phyloP scores from a whole-genome alignment of 495 filamentous ascomycete species.

The Staphylotrichum longicolle region DNA sequence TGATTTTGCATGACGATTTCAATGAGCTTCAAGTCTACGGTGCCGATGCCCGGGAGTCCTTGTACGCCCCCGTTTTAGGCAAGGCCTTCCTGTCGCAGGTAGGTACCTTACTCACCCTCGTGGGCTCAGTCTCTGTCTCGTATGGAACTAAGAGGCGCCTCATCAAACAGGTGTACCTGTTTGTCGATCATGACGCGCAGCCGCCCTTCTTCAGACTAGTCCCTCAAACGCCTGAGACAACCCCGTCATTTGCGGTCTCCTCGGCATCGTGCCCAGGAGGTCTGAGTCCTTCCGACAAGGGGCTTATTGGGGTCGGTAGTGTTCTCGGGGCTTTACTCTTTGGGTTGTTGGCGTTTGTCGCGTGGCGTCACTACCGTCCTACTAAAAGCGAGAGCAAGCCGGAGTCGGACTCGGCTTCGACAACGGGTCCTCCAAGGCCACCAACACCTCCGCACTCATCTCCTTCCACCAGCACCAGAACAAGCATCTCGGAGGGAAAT shows the following conservation, averaged over 20 bases:
- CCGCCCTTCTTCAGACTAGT: slow-evolving; percentile 14
- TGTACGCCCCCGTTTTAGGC: slow-evolving; percentile 19
- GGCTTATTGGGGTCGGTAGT: slow-evolving; percentile 16
- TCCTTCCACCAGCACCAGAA: too few relatives aligned
- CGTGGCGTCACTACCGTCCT: too few relatives aligned
- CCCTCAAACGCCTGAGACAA: background rate
- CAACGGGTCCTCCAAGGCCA: too few relatives aligned
- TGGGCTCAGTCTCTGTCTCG: background rate
- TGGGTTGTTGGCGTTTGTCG: background rate
- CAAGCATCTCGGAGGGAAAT: too few relatives aligned
- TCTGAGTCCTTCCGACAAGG: slow-evolving; percentile 14
- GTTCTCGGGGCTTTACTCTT: slow-evolving; percentile 16
- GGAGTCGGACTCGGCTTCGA: too few relatives aligned
- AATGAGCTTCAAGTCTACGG: too few relatives aligned
- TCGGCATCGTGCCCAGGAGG: slow-evolving; percentile 3
- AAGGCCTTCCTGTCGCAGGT: slow-evolving; percentile 27
- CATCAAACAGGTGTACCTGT: slow-evolving; percentile 18
- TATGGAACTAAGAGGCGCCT: too few relatives aligned
- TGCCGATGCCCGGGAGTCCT: too few relatives aligned
- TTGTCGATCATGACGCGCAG: slow-evolving; percentile 22
- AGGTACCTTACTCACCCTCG: background rate
- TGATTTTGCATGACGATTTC: too few relatives aligned
- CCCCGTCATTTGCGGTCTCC: slow-evolving; percentile 5
- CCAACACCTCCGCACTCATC: too few relatives aligned
- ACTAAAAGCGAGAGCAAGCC: too few relatives aligned